Conservation (phyloP, 2,329 filamentous ascomycete genomes). For the Knufia petricola region DNA sequence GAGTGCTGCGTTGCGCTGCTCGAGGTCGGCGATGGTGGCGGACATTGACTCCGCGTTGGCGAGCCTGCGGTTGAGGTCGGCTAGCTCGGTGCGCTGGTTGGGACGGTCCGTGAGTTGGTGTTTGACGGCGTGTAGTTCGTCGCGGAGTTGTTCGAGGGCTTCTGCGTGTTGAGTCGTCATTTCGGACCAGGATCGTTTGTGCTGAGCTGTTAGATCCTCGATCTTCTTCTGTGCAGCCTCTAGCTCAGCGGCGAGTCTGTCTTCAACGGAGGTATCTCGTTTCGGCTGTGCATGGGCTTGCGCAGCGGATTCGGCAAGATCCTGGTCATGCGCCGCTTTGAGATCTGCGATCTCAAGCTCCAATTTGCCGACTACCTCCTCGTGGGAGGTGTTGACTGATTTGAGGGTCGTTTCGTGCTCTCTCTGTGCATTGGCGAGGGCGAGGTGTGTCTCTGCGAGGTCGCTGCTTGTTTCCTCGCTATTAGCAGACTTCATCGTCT, state of each 20-base stretch:
- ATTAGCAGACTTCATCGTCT: constrained; percentile 18
- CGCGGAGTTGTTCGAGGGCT: constrained; percentile 17
- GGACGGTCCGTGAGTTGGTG: constrained; percentile 16
- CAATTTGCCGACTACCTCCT: constrained; percentile 12
- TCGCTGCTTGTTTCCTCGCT: constrained; percentile 6
- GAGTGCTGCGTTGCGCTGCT: neutral
- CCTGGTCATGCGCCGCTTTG: constrained; percentile 17
- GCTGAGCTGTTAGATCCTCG: constrained; percentile 22
- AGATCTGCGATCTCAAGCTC: neutral
- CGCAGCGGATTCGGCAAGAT: constrained; percentile 26
- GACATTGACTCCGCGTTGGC: constrained; percentile 6
- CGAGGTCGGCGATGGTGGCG: neutral
- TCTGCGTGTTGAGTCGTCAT: constrained; percentile 14
- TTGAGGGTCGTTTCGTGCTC: constrained; percentile 3
- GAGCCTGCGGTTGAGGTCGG: constrained; percentile 10
- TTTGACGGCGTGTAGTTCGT: constrained; percentile 27
- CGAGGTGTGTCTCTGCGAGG: constrained; percentile 6
- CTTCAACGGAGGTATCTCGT: constrained; percentile 12
- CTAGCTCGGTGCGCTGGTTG: constrained; percentile 10
- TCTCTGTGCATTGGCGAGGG: neutral
- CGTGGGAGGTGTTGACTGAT: constrained; percentile 10
- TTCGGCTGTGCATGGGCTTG: constrained; percentile 21
- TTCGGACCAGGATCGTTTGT: constrained; percentile 18
- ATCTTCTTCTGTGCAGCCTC: constrained; percentile 12
- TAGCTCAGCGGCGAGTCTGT: constrained; percentile 14